Conservation (phyloP, 139 green algal genomes). For the Ostreobium quekettii region DNA sequence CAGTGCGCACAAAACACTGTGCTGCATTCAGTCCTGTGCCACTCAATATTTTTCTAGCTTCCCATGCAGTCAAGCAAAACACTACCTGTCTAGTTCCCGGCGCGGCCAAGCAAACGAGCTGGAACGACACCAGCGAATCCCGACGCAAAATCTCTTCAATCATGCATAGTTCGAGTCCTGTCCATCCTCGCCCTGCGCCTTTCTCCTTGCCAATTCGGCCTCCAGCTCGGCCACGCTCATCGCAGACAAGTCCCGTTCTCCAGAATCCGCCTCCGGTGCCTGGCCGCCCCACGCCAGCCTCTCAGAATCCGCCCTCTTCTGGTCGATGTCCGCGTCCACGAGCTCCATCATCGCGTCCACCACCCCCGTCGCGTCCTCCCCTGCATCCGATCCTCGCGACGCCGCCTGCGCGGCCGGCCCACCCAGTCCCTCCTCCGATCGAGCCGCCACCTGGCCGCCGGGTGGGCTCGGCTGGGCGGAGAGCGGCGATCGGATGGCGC, state of each 20-base stretch:
- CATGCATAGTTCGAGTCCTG: too few relatives aligned
- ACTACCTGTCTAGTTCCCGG: too few relatives aligned
- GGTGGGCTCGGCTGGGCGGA: neutral
- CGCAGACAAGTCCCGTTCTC: neutral
- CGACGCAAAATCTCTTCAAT: too few relatives aligned
- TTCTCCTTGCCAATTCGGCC: conserved; percentile 1
- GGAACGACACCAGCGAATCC: too few relatives aligned
- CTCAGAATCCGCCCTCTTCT: conserved; percentile 60
- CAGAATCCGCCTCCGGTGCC: neutral
- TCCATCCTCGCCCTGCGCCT: too few relatives aligned
- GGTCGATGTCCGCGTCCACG: conserved; percentile 70
- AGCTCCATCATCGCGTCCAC: conserved; percentile 28
- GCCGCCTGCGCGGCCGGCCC: neutral
- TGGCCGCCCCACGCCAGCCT: conserved; percentile 60
- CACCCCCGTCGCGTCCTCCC: neutral
- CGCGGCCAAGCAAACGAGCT: too few relatives aligned
- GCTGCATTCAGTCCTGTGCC: too few relatives aligned
- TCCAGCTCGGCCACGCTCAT: conserved; percentile 1
- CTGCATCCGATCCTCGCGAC: neutral
- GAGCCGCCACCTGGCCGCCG: neutral
- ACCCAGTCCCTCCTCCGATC: neutral
- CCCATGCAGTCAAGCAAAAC: too few relatives aligned
- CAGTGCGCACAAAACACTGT: too few relatives aligned
- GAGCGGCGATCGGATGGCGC: conserved; percentile 12
- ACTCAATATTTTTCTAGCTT: too few relatives aligned